Base-by-base conservation (phyloP, 331 rosid species). In the Quercus tomentella region DNA sequence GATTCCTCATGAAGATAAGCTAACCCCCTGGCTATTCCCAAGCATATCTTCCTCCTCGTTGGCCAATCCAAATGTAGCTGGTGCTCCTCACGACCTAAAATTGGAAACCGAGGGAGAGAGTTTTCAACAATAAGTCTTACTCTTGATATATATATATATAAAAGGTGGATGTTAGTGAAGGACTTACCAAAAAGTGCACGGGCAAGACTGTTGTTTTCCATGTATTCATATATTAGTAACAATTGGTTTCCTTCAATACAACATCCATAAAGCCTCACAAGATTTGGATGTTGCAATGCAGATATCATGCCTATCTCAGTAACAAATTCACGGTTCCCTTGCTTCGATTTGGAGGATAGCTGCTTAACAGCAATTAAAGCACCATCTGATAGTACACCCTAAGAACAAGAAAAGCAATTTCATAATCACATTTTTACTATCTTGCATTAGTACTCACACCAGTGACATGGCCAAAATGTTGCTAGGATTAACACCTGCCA, bases 1-100 rank as follows among this genome's bases (percentile, higher is more conserved):
- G 90, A 87, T 63, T 87, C 90, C 77, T 87, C 90, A 63, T 87
- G 88, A 6, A 87, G 90, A 54, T 31, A 84, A n/a, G 88, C 68
- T 73, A 87, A 79, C 26, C 88, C 90, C 82, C 77, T 84, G 11
- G 90, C 90, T 49, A 87, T 87, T 63, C 90, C 88, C 74, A 87
- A 23, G 43, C 90, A 87, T 0, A 87, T 82, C 31, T 70, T 87
- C 22, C 79, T 28, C 70, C 88, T 82, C 28, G 73, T 87, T 33
- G 79, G 15, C 90, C 90, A 87, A 17, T 82, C 81, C 73, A 87
- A 77, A 31, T 30, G 80, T 70, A 81, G 71, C 18, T 62, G 78
- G 2, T 66, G 28, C 77, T 73, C 83, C 23, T 76, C 75, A 4
- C 35, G 37, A 11, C 88, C 88, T 84, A 67, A 45, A 76, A 55